These are phyloP conservation scores for Ramaria sp. DNA, from an alignment of 768 basidiomycete genomes.

Conservation along the genomic window DNA sequence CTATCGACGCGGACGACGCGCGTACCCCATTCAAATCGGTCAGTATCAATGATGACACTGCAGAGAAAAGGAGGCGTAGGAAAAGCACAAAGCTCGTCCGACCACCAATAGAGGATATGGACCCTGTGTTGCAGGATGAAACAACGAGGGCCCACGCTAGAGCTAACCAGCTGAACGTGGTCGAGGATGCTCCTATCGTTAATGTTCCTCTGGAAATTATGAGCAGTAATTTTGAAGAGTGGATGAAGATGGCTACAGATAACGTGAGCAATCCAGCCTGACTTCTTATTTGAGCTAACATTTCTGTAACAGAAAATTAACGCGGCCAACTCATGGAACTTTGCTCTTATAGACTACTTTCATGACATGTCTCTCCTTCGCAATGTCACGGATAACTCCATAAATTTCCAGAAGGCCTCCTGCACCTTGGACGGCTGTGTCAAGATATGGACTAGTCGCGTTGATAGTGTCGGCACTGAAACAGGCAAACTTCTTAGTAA, in stretches of 20 bases:
- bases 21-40: constrained; percentile 31
- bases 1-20: constrained; percentile 12
- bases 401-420: constrained; percentile 98
- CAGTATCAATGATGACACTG: constrained; percentile 71
- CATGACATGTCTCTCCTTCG: constrained; percentile 94
- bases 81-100: constrained; percentile 61
- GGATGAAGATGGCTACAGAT: constrained; percentile 99
- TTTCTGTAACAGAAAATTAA: constrained; percentile 82
- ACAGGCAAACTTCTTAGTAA: constrained; percentile 92
- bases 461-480: constrained; percentile 94
- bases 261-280: constrained; percentile 49
- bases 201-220: constrained; percentile 72
- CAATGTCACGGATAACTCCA: constrained; percentile 87
- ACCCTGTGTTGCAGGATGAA: constrained; percentile 32
- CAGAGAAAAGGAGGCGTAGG: constrained; percentile 73
- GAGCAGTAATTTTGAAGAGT: constrained; percentile 92
- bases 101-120: constrained; percentile 23
- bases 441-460: constrained; percentile 98
- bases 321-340: constrained; percentile 93
- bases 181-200: constrained; percentile 43
- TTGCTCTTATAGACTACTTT: constrained; percentile 97
- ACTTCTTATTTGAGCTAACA: neutral
- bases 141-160: constrained; percentile 33
- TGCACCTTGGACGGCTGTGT: constrained; percentile 97
- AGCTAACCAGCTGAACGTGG: constrained; percentile 51